Evolutionary conservation across 176 grass and related monocot species (phyloP).

Genomic region (Avena eriantha): DNA sequence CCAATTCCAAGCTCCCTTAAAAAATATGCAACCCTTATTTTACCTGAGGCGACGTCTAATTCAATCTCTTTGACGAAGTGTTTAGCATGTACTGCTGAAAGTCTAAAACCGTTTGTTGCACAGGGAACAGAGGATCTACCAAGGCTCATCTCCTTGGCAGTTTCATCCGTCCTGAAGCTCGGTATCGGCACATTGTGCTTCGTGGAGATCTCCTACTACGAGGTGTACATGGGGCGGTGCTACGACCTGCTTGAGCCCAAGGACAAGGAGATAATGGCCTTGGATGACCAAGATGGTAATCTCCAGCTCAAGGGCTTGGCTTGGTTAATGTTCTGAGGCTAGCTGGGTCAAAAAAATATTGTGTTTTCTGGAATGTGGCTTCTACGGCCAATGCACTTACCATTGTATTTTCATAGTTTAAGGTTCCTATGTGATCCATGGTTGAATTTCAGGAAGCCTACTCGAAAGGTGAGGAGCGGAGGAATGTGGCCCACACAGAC

Average conservation of each 20-base stretch:
- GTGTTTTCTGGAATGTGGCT: background rate
- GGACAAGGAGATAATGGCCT: slow-evolving; percentile 72
- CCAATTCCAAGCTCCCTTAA: background rate
- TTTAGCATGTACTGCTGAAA: background rate
- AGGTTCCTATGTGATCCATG: slow-evolving; percentile 76
- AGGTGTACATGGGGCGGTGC: slow-evolving; percentile 87
- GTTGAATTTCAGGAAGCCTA: slow-evolving; percentile 69
- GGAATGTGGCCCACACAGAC: slow-evolving; percentile 74
- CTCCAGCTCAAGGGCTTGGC: slow-evolving; percentile 83
- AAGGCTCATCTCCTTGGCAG: slow-evolving; percentile 68
- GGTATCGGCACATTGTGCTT: slow-evolving; percentile 56
- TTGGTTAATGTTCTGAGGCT: slow-evolving; percentile 61
- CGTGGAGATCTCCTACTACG: slow-evolving; percentile 77
- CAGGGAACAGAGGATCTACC: slow-evolving; percentile 77
- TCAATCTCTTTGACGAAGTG: slow-evolving; percentile 23
- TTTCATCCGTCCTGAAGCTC: slow-evolving; percentile 55
- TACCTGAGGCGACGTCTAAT: background rate
- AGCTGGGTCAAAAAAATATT: background rate
- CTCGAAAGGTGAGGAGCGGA: slow-evolving; percentile 68
- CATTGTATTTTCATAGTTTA: slow-evolving; percentile 28
- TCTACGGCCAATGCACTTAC: background rate
- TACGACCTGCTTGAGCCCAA: slow-evolving; percentile 89
- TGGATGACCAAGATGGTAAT: slow-evolving; percentile 81
- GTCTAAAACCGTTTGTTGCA: background rate
- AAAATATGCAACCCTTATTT: background rate